These are phyloP conservation scores for Dictyostelium capitatum DNA, from an alignment of 78 protist species.

Conservation along the genomic window DNA sequence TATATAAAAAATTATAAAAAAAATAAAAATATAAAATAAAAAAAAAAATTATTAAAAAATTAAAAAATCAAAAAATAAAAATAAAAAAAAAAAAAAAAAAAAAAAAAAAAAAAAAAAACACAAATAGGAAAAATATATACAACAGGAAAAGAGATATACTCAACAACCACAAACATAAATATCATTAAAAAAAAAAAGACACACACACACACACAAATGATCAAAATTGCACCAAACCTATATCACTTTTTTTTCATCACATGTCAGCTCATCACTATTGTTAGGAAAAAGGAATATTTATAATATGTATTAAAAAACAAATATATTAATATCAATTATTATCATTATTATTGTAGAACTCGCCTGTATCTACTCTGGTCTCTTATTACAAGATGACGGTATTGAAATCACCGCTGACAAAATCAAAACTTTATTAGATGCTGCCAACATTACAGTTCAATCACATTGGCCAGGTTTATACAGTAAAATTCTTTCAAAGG, in stretches of 20 bases:
- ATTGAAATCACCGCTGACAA: conserved; percentile 88
- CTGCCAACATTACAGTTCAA: conserved; percentile 79
- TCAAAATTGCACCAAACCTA: not conserved
- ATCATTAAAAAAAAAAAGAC: no score
- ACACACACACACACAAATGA: no score
- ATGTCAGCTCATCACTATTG: no score
- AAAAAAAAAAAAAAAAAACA: not conserved
- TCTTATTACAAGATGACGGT: conserved; percentile 90
- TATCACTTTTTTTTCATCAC: not conserved
- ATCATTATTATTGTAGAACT: conserved; percentile 61
- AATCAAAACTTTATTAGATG: conserved; percentile 83
- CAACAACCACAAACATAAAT: no score
- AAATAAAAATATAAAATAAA: no score
- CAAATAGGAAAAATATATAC: no score
- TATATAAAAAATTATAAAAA: no score
- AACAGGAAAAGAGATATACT: no score
- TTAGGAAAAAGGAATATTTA: no score
- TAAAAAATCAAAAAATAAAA: not conserved
- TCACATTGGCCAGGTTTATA: conserved; percentile 89
- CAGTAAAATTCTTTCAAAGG: conserved; percentile 78
- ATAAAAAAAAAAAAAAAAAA: not conserved
- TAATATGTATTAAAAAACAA: no score
- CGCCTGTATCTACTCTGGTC: conserved; percentile 91
- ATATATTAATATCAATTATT: not conserved
- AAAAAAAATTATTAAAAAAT: no score